Percentiles rank a stretch among this genome's conserved stretches.
phyloP scores from a whole-genome alignment of 129 eudicot species.

The Chrysanthemum makinoi region DNA sequence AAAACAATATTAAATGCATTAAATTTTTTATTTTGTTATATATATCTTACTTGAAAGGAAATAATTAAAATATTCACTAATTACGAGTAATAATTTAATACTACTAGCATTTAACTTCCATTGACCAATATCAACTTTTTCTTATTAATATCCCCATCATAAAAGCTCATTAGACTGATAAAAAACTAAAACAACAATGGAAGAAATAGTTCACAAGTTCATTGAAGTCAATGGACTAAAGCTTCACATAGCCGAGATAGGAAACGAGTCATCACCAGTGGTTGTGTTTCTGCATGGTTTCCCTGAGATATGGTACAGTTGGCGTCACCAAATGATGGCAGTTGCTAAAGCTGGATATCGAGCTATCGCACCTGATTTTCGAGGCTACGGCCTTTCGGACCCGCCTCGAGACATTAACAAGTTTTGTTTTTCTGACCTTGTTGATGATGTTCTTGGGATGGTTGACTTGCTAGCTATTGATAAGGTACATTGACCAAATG shows the following conservation, averaged over 20 bases:
- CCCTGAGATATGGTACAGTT: conserved; percentile 49
- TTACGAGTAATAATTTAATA: no score
- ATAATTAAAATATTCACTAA: no score
- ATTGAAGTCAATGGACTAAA: conserved; percentile 32
- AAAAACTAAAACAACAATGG: background rate
- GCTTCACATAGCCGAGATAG: conserved; percentile 40
- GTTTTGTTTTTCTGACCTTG: conserved; percentile 25
- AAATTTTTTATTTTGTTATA: no score
- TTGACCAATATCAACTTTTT: no score
- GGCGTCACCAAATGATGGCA: conserved; percentile 49
- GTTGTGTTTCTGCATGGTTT: conserved; percentile 39
- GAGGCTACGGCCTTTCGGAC: conserved; percentile 49
- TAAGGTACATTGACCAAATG: conserved; percentile 26
- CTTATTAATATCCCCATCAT: no score
- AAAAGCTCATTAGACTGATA: no score
- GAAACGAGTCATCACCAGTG: conserved; percentile 26
- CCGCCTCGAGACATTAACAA: conserved; percentile 32
- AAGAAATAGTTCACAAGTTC: conserved; percentile 32
- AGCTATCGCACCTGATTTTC: conserved; percentile 33
- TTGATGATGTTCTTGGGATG: conserved; percentile 36
- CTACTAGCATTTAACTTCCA: no score
- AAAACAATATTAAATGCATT: no score
- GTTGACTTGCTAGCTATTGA: conserved; percentile 33
- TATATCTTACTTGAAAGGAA: no score
- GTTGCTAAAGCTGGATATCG: conserved; percentile 36